Evolutionary conservation across 345 rosid genomes (phyloP).

Genomic region (Cardamine chenopodiifolia): DNA sequence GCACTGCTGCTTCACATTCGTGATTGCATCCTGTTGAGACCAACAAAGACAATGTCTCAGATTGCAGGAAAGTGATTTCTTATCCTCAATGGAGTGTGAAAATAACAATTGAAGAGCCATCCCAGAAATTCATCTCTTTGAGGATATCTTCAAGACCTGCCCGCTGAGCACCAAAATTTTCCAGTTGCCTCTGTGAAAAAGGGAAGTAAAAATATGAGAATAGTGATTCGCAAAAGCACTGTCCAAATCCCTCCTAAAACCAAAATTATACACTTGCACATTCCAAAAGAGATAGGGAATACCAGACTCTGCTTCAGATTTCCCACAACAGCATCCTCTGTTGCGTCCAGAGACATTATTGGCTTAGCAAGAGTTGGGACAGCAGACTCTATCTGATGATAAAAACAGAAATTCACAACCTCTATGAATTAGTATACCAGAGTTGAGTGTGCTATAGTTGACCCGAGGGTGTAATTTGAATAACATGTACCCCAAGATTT

Average conservation of each 20-base stretch:
- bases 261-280: constrained; percentile 7
- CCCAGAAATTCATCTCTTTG: constrained; percentile 78
- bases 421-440: constrained; percentile 21
- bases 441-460: neutral
- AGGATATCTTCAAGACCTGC: constrained; percentile 99
- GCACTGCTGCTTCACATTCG: constrained; percentile 94
- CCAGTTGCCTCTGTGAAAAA: constrained; percentile 86
- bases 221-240: constrained; percentile 7
- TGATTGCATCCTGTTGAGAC: constrained; percentile 81
- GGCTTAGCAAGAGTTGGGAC: constrained; percentile 88
- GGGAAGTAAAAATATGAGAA: constrained; percentile 29
- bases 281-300: constrained; percentile 35
- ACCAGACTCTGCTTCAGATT: constrained; percentile 94
- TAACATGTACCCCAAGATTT: constrained; percentile 13
- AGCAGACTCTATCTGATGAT: constrained; percentile 84
- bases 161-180: constrained; percentile 92
- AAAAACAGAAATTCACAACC: constrained; percentile 23
- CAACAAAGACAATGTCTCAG: constrained; percentile 23
- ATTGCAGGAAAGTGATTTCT: constrained; percentile 22
- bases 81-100: constrained; percentile 10
- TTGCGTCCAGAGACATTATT: constrained; percentile 96
- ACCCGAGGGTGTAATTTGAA: constrained; percentile 7
- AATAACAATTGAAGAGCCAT: constrained; percentile 5
- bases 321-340: constrained; percentile 95
- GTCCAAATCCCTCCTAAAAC: constrained; percentile 5